Evolutionary conservation across 495 filamentous ascomycete genomes (phyloP), one percentile per base, ranked within the genome.

Genomic region (Platismatia glauca): DNA sequence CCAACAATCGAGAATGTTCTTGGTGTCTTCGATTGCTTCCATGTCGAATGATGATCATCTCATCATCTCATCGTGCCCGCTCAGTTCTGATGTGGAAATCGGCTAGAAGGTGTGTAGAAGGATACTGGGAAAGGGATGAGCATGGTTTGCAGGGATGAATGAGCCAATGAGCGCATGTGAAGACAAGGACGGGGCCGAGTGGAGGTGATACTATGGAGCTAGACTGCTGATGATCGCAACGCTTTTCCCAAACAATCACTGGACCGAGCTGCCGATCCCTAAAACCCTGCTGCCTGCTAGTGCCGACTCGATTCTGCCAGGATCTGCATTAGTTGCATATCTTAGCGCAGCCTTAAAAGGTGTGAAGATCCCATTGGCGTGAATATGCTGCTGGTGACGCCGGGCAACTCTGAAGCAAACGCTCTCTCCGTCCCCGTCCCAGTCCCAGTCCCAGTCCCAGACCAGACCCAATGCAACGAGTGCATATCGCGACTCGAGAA

Each of bases 81-180:
- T 24, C 18, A 2, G 48, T 46, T 43, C 58, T 20, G 31, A 57
- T 57, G 27, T 31, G 60, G 60, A 35, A 62, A 62, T 57, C 65
- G 57, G 65, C 67, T 67, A 67, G 67, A 62, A 64, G 60, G 55
- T 29, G 48, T 16, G 52, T 62, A 62, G 62, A 59, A 63, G 64
- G 60, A 33, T 64, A 60, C 56, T 46, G 61, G 20, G 7, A 7
- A 18, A 53, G 53, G 22, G 24, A 48, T 57, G 22, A 48, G 27
- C 16, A 66, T 43, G 15, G 41, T 22, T n/a, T n/a, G n/a, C n/a
- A n/a, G n/a, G n/a, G n/a, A n/a, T n/a, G n/a, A n/a, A n/a, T n/a
- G n/a, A n/a, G n/a, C 38, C 65, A 59, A 50, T 52, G 27, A 57
- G 0, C 7, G 27, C 24, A 15, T 38, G 7, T 39, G 12, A 13